A percentile compares a stretch with the other conserved stretches of the same genome.
phyloP scores from a whole-genome alignment of 108 stramenopile species.

The Mediolabrus comicus region DNA sequence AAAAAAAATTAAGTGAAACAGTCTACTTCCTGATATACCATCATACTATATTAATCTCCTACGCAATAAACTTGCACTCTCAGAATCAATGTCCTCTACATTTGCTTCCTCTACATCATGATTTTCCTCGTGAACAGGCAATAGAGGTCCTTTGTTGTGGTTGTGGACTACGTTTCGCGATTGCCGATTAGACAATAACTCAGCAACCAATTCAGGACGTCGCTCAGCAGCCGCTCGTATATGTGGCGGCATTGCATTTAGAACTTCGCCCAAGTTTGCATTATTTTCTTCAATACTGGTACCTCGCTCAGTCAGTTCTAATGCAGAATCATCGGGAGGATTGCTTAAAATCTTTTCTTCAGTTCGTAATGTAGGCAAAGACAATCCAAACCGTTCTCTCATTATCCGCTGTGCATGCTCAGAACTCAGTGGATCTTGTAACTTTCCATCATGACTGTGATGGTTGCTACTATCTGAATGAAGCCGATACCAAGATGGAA shows the following conservation, averaged over 20 bases:
- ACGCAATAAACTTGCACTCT: slow-evolving; percentile 25
- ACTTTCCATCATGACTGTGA: neutral
- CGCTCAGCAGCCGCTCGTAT: slow-evolving; percentile 59
- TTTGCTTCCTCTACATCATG: neutral
- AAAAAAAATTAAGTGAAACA: neutral
- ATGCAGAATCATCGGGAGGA: neutral
- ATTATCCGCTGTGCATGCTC: slow-evolving; percentile 42
- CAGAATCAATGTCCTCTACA: slow-evolving; percentile 10
- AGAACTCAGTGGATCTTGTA: neutral
- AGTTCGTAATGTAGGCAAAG: slow-evolving; percentile 40
- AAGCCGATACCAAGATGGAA: slow-evolving; percentile 24
- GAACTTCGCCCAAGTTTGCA: slow-evolving; percentile 9
- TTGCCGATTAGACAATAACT: slow-evolving; percentile 20
- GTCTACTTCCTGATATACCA: neutral
- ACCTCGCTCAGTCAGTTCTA: neutral
- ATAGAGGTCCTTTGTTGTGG: neutral
- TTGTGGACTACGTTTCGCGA: too few species aligned
- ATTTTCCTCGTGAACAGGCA: neutral
- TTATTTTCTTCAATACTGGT: neutral
- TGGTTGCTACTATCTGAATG: neutral
- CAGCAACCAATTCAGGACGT: slow-evolving; percentile 50
- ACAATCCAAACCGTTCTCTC: slow-evolving; percentile 59
- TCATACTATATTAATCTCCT: slow-evolving; percentile 1
- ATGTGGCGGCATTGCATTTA: slow-evolving; percentile 54
- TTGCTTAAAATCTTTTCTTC: neutral